These are phyloP conservation scores for Brettanomyces nanus DNA, from an alignment of 805 yeast genomes.

Conservation along the genomic window DNA sequence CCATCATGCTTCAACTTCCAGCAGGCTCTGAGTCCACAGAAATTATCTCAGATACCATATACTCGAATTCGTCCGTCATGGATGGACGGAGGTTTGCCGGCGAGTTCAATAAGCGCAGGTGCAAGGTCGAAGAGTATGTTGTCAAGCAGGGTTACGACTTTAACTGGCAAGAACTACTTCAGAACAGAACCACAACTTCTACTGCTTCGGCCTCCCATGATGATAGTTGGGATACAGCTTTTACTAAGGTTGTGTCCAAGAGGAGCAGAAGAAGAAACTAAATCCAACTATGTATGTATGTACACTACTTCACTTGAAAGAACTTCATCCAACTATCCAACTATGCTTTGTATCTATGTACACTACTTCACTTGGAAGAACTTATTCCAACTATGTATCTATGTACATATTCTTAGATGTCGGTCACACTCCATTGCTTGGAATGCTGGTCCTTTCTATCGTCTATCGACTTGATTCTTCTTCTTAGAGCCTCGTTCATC, in stretches of 20 bases:
- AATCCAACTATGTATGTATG: constrained; percentile 1
- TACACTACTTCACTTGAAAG: neutral
- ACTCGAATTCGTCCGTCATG: constrained; percentile 80
- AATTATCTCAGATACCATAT: constrained; percentile 87
- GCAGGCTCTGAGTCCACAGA: constrained; percentile 65
- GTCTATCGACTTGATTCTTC: constrained; percentile 50
- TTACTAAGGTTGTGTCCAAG: constrained; percentile 50
- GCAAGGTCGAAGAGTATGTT: constrained; percentile 54
- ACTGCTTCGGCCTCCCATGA: constrained; percentile 6
- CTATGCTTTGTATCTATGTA: no score
- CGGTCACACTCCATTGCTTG: no score
- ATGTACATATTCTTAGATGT: no score
- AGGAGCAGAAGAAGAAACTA: constrained; percentile 24
- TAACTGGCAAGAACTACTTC: constrained; percentile 65
- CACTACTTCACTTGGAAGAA: no score
- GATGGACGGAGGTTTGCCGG: constrained; percentile 92
- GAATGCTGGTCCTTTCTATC: constrained; percentile 26
- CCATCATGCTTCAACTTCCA: constrained; percentile 76
- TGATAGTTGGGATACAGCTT: constrained; percentile 36
- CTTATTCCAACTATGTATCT: no score
- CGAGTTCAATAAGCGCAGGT: constrained; percentile 77
- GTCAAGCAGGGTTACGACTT: constrained; percentile 34
- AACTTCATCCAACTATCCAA: no score
- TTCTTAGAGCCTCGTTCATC: constrained; percentile 82
- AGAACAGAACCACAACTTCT: constrained; percentile 2